Evolutionary conservation across 192 early-diverging fungal species (phyloP), one percentile per base, ranked within the genome.

Genomic region (Coemansia brasiliensis): DNA sequence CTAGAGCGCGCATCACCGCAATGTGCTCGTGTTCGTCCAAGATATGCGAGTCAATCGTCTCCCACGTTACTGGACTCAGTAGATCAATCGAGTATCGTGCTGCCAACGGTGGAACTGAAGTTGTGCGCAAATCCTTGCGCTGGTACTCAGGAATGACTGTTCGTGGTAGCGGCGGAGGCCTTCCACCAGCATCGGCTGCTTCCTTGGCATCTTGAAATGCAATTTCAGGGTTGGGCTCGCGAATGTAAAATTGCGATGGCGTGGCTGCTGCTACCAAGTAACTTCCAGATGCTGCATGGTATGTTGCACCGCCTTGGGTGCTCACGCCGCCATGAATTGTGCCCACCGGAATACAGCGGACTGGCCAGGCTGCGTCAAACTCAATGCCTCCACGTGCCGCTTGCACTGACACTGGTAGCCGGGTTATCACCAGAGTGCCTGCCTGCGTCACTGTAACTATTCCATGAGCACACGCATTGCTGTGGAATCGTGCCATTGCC

Each of bases 41-140:
- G 26, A 66, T 59, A 61, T 82, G 85, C 64, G 75, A 67, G 61
- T 98, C 95, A 0, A 95, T 91, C 11, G 90, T 93, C 59, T 98
- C 94, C 92, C 92, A 98, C 15, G 93, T 94, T 0, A 93, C 85
- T 1, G 95, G 94, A 15, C 95, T 96, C 12, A 99, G 82, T 42
- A 99, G 77, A 45, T 96, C 91, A 32, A 99, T 53, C 5, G 82
- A 83, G 64, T 85, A 93, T 15, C 75, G 69, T 11, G 85, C 79
- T 35, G 83, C 71, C 12, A 61, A 57, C 13, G 94, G 92, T 4
- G 82, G 69, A 61, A 88, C 85, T 5, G 70, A 84, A 44, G 66
- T 65, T 20, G 80, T 76, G 16, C 25, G 44, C 57, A 69, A 35
- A 42, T 72, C 75, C 39, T 46, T 43, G 11, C 58, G 79, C 41